These are phyloP conservation scores for Gymnopus androsaceus DNA, from an alignment of 1,284 basidiomycete genomes.

Conservation along the genomic window DNA sequence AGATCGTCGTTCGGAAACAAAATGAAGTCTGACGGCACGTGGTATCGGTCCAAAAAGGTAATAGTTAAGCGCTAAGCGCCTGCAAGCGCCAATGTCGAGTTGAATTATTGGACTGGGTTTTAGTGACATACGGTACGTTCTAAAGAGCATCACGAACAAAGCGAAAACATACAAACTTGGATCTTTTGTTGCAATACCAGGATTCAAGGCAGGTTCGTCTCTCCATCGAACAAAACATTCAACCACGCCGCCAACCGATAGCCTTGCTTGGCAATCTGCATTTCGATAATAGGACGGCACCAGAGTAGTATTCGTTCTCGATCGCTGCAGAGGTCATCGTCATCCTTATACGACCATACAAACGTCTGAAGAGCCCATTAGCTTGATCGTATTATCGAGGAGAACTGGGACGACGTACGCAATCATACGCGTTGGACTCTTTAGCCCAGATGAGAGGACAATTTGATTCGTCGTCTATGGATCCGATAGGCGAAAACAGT, in stretches of 20 bases:
- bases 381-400: not conserved
- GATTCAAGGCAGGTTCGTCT: not conserved
- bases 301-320: slow-evolving; percentile 41
- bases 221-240: slow-evolving; percentile 50
- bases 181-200: not conserved
- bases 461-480: not conserved
- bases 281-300: slow-evolving; percentile 53
- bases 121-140: no score
- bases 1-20: no score
- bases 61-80: no score
- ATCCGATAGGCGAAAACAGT: no score
- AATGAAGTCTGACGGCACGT: no score
- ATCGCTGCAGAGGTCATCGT: slow-evolving; percentile 50
- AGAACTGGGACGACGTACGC: no score
- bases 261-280: slow-evolving; percentile 57
- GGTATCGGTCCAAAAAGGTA: no score
- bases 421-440: slow-evolving; percentile 53
- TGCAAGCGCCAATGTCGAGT: no score
- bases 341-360: slow-evolving; percentile 47
- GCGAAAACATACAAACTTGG: no score
- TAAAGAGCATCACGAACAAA: no score
- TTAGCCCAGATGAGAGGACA: slow-evolving; percentile 36
- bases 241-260: slow-evolving; percentile 58
- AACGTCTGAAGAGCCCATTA: slow-evolving; percentile 35
- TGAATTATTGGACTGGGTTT: no score